Base-by-base conservation (phyloP, 805 yeast species). In the Saturnispora halmiae region DNA sequence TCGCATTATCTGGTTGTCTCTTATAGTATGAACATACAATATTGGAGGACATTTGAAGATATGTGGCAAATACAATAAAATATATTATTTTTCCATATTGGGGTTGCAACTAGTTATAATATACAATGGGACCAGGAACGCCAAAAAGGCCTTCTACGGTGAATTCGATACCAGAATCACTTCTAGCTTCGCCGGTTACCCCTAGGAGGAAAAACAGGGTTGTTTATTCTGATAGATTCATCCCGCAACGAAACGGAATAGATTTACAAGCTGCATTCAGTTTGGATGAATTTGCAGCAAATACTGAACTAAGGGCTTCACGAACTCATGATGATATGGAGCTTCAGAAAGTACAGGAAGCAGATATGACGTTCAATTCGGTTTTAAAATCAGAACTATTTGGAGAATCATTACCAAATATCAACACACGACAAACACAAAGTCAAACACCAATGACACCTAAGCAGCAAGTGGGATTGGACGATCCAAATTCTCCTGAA, bases 351-450 rank as follows among this genome's bases (percentile, higher is more conserved):
- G 85, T 79, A 53, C 81, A 79, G 50, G 94, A 84, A 53, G 95
- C 96, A 4, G 84, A 84, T 56, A 67, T 82, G 48, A 84, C 95
- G 0, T 92, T 88, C 60, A 79, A 88, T 41, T 77, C 90, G 0
- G 83, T 92, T 2, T 64, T 92, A 36, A 82, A 83, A 51, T 83
- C 94, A 26, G 98, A 92, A 58, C 63, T 92, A 27, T 92, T 92
- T 66, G 97, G 96, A 13, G 92, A 82, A 54, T 4, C 85, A 88
- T 43, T 61, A 50, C 49, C 38, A 13, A 19, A 14, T 20, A 31
- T 5, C 8, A 19, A 16, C n/a, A 7, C 13, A 14, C 7, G 13
- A 14, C 25, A 22, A 20, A 6, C 25, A 4, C 26, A 22, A 22
- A 10, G 26, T 6, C 26, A 22, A 22, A 6, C n/a, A 6, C 34